Conservation (phyloP, 805 yeast genomes). For the Hanseniaspora clermontiae region DNA sequence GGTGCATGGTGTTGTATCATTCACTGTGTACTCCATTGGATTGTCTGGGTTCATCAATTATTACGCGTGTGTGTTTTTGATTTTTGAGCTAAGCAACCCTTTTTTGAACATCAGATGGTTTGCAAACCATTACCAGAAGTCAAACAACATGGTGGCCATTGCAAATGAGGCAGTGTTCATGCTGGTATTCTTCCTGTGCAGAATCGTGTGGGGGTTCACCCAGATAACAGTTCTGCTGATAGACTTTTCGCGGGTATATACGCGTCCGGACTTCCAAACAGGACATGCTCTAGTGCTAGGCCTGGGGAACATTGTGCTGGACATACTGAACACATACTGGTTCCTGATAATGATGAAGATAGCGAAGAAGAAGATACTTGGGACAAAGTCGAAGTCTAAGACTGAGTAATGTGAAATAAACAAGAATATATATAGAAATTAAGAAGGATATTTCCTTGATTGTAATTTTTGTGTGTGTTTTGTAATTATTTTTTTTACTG, state of each 20-base stretch:
- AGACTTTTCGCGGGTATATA: constrained; percentile 35
- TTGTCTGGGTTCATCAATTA: constrained; percentile 63
- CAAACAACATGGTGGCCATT: constrained; percentile 26
- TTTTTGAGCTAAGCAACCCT: constrained; percentile 80
- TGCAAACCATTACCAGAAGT: constrained; percentile 34
- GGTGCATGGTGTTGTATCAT: constrained; percentile 63
- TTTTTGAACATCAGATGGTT: constrained; percentile 85
- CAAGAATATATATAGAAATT: too few relatives aligned
- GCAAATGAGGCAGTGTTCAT: constrained; percentile 52
- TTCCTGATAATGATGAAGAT: constrained; percentile 62
- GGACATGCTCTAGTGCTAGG: constrained; percentile 28
- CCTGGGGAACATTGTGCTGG: constrained; percentile 45
- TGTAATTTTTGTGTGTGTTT: too few relatives aligned
- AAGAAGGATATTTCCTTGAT: too few relatives aligned
- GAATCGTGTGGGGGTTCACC: constrained; percentile 74
- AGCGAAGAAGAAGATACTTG: constrained; percentile 30
- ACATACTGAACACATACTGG: constrained; percentile 63
- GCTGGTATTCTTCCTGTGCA: constrained; percentile 50
- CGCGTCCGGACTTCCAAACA: constrained; percentile 34
- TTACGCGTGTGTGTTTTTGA: constrained; percentile 62
- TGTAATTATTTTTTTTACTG: too few relatives aligned
- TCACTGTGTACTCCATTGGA: constrained; percentile 54
- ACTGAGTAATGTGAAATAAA: too few relatives aligned
- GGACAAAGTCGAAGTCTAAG: too few relatives aligned
- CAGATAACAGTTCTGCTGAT: constrained; percentile 40